Percentiles rank a stretch among this genome's conserved stretches.
Evolutionary conservation across 345 rosid species (phyloP).

Genomic region (Dipteronia sinensis): DNA sequence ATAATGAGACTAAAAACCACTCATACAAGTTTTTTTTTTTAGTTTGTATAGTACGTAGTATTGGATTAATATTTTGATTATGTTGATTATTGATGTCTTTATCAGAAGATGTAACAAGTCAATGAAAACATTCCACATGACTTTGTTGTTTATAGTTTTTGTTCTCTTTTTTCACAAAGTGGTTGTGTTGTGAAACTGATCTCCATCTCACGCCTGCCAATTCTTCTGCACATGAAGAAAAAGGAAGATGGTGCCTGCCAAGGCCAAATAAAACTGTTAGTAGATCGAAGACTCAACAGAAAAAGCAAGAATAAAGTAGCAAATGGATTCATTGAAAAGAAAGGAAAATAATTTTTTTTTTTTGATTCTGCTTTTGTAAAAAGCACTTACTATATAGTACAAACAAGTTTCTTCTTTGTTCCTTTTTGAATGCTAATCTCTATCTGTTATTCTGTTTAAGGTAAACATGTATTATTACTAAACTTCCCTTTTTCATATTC

Average conservation of each 20-base stretch:
- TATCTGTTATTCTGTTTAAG: background rate
- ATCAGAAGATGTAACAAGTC: background rate
- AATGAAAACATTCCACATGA: slow-evolving; percentile 27
- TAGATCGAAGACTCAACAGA: background rate
- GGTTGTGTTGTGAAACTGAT: background rate
- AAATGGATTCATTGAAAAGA: slow-evolving; percentile 1
- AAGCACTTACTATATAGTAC: background rate
- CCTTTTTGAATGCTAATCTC: background rate
- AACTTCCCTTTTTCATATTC: too few species aligned
- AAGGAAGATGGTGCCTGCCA: background rate
- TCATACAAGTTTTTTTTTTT: too few species aligned
- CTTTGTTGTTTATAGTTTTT: background rate
- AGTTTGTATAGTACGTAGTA: too few species aligned
- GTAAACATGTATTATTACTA: too few species aligned
- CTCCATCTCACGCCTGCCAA: slow-evolving; percentile 2
- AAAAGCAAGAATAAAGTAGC: slow-evolving; percentile 11
- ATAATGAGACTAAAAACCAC: too few species aligned
- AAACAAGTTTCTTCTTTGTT: background rate
- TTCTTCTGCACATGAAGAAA: background rate
- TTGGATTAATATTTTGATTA: background rate
- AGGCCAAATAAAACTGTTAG: background rate
- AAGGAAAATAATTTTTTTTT: background rate
- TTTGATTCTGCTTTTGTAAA: background rate
- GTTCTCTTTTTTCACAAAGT: background rate
- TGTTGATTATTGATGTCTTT: background rate